Percentiles rank a stretch among this genome's conserved stretches.
Evolutionary conservation across 768 basidiomycete genomes (phyloP).

Genomic region (Termitomyces sp.): DNA sequence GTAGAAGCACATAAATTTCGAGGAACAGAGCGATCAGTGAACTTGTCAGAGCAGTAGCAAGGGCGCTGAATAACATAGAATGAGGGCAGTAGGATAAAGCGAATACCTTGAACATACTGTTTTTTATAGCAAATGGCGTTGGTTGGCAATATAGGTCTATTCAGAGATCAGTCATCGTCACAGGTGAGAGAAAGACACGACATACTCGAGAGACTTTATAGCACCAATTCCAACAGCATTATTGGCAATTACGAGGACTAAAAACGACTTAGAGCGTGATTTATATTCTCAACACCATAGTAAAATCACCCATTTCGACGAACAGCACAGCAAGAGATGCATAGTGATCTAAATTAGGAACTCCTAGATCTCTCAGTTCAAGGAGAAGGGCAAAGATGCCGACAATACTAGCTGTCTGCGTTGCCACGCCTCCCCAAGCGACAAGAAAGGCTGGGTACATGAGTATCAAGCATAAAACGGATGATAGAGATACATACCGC

Average conservation of each 20-base stretch:
- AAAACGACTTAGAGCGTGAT: neutral
- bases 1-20: conserved; percentile 4
- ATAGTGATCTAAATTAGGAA: conserved; percentile 6
- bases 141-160: neutral
- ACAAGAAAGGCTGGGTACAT: conserved; percentile 9
- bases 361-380: conserved; percentile 9
- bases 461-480: neutral
- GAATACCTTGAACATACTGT: conserved; percentile 4
- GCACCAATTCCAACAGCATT: conserved; percentile 10
- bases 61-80: conserved; percentile 1
- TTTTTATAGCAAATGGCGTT: conserved; percentile 9
- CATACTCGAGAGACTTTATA: neutral
- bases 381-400: conserved; percentile 8
- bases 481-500: neutral
- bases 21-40: conserved; percentile 6
- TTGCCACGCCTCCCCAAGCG: conserved; percentile 13
- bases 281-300: too few relatives aligned
- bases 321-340: conserved; percentile 1
- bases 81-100: neutral
- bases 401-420: conserved; percentile 10
- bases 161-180: neutral
- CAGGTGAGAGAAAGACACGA: neutral
- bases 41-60: conserved; percentile 9
- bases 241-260: conserved; percentile 10
- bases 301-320: conserved; percentile 5